Evolutionary conservation across 139 green algal species (phyloP), one percentile per base, ranked within the genome.

Genomic region (Haematococcus sp.): DNA sequence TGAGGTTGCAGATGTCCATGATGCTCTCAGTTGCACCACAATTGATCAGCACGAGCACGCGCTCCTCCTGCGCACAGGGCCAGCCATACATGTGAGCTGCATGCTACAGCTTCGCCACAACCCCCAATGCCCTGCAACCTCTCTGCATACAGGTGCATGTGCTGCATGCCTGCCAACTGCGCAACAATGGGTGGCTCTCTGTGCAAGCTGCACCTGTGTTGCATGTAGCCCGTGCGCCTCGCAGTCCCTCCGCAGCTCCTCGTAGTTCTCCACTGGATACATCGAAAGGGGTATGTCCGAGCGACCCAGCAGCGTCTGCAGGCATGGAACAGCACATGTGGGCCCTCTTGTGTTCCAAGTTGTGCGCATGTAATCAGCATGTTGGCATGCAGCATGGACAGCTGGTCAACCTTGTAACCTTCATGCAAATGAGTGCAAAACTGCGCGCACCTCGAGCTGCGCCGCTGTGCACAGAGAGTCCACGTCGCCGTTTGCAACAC

Each of bases 31-130:
- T 84, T 0, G 88, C 92, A 5, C 92, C 92, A 74, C 92, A 97
- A 75, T 97, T 97, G n/a, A 97, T 80, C 0, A 97, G 76, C 23
- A 97, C 68, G 3, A 93, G 77, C 1, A 83, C 90, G 15, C 87
- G 84, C 25, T 89, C 28, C 30, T 88, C 71, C 77, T 91, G 72
- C 55, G 28, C 3, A 23, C 22, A 13, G 43, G n/a, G 20, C n/a
- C n/a, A n/a, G n/a, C n/a, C n/a, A n/a, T n/a, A n/a, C n/a, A n/a
- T n/a, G n/a, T n/a, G n/a, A n/a, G n/a, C n/a, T n/a, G n/a, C n/a
- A n/a, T n/a, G n/a, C n/a, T n/a, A 71, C 2, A 33, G 30, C 20
- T 49, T 33, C 31, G 7, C 33, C 4, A 71, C 2, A 17, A 23
- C 17, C n/a, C 22, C 2, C 4, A 49, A 31, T 27, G 0, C 11